These are phyloP conservation scores for Zygosaccharomyces gambellarensis DNA, from an alignment of 805 yeast species.

Conservation along the genomic window DNA sequence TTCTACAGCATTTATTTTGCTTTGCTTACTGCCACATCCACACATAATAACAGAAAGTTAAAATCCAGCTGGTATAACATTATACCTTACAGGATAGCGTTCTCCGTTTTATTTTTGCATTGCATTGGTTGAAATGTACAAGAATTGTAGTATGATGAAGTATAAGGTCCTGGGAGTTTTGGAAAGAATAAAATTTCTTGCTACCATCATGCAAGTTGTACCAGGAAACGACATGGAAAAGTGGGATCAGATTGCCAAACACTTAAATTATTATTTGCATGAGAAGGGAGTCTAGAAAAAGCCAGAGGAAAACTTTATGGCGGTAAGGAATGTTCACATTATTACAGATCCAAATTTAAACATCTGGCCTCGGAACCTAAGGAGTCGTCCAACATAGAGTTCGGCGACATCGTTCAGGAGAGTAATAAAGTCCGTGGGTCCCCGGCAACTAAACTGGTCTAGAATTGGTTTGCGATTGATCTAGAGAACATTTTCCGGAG, in stretches of 20 bases:
- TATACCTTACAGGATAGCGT: too few species aligned
- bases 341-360: neutral
- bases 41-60: too few species aligned
- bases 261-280: neutral
- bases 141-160: neutral
- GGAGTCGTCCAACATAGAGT: neutral
- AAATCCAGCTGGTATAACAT: too few species aligned
- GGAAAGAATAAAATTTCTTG: neutral
- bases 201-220: neutral
- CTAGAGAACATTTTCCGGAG: too few species aligned
- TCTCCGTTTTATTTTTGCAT: neutral
- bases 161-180: neutral
- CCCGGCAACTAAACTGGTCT: neutral
- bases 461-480: neutral
- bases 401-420: neutral
- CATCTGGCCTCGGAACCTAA: neutral
- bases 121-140: neutral
- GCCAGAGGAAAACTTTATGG: neutral
- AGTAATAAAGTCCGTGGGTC: neutral
- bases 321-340: slow-evolving; percentile 1
- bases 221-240: neutral
- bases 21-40: too few species aligned
- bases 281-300: neutral
- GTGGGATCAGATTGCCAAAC: slow-evolving; percentile 2
- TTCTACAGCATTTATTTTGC: neutral